phyloP scores from a whole-genome alignment of 2,329 filamentous ascomycete genomes.

The Hymenoscyphus infarciens region DNA sequence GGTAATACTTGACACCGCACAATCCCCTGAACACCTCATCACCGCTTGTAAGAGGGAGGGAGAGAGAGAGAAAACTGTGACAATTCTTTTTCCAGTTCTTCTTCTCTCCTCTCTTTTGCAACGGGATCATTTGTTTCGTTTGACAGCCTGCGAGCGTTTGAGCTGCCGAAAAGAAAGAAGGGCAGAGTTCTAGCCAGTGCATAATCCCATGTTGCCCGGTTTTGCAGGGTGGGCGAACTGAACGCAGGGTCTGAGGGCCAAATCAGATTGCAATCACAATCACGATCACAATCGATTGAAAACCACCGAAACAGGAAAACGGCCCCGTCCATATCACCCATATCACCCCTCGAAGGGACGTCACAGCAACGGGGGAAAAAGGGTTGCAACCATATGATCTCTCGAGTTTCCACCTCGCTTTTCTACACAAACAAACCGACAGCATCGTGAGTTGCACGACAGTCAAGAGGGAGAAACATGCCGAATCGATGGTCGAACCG shows the following conservation, averaged over 20 bases:
- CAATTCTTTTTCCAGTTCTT: background rate
- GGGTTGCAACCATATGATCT: constrained; percentile 1
- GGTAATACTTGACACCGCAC: constrained; percentile 1
- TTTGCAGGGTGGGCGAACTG: constrained; percentile 5
- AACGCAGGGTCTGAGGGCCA: constrained; percentile 7
- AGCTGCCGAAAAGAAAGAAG: background rate
- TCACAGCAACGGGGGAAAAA: background rate
- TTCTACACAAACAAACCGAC: background rate
- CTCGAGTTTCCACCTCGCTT: background rate
- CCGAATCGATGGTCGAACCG: constrained; percentile 2
- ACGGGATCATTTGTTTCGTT: background rate
- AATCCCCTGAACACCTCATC: constrained; percentile 2
- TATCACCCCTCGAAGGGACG: background rate
- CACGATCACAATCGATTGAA: background rate
- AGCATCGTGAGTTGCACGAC: background rate
- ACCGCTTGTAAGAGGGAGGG: constrained; percentile 4
- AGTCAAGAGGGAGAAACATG: constrained; percentile 1
- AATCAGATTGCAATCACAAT: constrained; percentile 2
- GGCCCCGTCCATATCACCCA: background rate
- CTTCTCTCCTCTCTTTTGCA: background rate
- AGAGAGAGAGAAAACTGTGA: background rate
- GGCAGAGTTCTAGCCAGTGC: background rate
- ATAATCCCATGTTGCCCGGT: background rate
- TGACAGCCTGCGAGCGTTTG: background rate
- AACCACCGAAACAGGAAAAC: background rate